phyloP scores from a whole-genome alignment of 2,329 filamentous ascomycete species.

The Colletotrichum sp. region DNA sequence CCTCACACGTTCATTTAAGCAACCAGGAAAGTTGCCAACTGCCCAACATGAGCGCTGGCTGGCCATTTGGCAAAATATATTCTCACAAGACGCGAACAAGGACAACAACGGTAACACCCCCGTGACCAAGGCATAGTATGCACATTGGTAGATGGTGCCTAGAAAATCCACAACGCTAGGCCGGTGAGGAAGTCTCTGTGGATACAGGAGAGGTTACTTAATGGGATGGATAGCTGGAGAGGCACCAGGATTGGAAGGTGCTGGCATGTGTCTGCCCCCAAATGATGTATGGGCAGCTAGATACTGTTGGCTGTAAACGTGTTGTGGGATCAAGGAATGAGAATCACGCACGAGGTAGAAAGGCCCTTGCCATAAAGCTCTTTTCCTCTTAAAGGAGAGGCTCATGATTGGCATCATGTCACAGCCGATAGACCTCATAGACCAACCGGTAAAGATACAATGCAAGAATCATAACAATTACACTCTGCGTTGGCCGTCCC shows the following conservation, averaged over 20 bases:
- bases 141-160: not conserved
- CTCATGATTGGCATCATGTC: not conserved
- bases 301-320: not conserved
- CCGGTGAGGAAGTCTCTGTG: not conserved
- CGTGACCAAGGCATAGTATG: conserved; percentile 30
- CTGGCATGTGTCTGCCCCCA: not conserved
- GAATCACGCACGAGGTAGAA: not conserved
- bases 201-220: not conserved
- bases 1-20: conserved; percentile 72
- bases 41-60: conserved; percentile 76
- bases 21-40: conserved; percentile 65
- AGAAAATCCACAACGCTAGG: not conserved
- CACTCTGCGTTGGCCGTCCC: not conserved
- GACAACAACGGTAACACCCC: conserved; percentile 31
- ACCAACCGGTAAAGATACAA: not conserved
- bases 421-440: not conserved
- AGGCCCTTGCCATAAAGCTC: not conserved
- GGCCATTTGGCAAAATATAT: conserved; percentile 75
- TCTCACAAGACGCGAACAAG: conserved; percentile 55
- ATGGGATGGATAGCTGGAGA: not conserved
- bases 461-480: not conserved
- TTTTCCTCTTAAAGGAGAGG: not conserved
- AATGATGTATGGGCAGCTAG: not conserved
- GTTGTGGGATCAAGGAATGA: not conserved
- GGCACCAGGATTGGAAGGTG: not conserved